Conservation (phyloP, 2,329 filamentous ascomycete genomes). For the Diaporthe vexans region DNA sequence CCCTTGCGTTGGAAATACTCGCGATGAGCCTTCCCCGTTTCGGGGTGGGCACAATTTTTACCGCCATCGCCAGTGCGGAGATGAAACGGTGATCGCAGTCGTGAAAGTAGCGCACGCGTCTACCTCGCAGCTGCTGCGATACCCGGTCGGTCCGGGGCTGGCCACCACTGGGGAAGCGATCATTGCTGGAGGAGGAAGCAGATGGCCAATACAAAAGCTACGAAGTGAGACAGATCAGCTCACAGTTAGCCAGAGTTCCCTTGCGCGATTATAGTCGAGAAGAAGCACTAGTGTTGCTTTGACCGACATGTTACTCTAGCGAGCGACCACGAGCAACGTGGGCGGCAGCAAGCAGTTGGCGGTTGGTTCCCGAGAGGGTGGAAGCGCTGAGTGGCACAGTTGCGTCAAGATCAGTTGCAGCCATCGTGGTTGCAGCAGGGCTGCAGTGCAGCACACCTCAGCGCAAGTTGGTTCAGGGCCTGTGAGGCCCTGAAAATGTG, state of each 20-base stretch:
- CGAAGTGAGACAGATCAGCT: not conserved
- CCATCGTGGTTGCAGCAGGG: slow-evolving; percentile 19
- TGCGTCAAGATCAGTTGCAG: slow-evolving; percentile 22
- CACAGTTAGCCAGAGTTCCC: slow-evolving; percentile 11
- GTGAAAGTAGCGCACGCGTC: not conserved
- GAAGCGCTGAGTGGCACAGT: slow-evolving; percentile 36
- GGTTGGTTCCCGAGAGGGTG: slow-evolving; percentile 33
- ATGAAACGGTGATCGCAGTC: not conserved
- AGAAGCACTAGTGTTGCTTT: not conserved
- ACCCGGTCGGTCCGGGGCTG: not conserved
- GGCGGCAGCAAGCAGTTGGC: slow-evolving; percentile 26
- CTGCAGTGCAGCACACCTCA: slow-evolving; percentile 8
- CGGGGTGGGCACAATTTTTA: not conserved
- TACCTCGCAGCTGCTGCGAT: not conserved
- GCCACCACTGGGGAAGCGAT: not conserved
- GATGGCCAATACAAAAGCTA: not conserved
- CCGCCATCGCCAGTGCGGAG: not conserved
- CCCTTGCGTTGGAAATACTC: not conserved
- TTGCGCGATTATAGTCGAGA: not conserved
- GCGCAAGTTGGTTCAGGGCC: not conserved
- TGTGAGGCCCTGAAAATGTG: not conserved
- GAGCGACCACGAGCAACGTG: not conserved
- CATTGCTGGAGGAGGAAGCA: not conserved
- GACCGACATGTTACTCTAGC: not conserved
- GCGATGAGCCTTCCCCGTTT: not conserved